Base-by-base conservation (phyloP, 2,329 filamentous ascomycete genomes). In the Rhynchosporium secalis region DNA sequence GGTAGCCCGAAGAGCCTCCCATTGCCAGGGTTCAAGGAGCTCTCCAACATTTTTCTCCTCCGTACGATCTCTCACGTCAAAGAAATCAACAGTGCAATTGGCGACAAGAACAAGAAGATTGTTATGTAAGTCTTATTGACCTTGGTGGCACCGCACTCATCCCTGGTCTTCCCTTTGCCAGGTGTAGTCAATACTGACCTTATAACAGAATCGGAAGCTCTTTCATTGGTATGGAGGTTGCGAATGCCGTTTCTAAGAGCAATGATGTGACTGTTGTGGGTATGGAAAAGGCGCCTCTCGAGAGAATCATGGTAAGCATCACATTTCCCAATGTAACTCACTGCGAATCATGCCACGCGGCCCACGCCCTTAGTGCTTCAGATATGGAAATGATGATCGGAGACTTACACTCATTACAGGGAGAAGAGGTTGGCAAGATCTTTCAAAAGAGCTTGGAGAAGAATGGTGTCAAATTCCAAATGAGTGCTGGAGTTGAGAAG, bases 191-290 rank as follows among this genome's bases (percentile, higher is more conserved):
- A 20, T 29, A 3, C 51, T 54, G 29, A 54, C 28, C 4, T 4
- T 26, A 41, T 6, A 20, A 54, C 51, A 54, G 51, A 13, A 82
- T 99, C 59, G 95, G 95, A 46, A 94, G 90, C 63, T 96, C 92
- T 0, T 99, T 99, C 76, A 99, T 99, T 72, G 95, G 95, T 46
- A 96, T 99, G 90, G 95, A 99, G 76, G 85, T 96, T n/a, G 94
- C 90, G 65, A 95, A 93, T 66, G 88, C 96, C 0, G 87, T 89
- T 0, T 78, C 84, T 49, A 89, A 89, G 70, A 89, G 89, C 71
- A 96, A 99, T 75, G 79, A 87, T 8, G 92, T 99, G 15, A 89
- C 89, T 7, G 86, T 98, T 46, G 81, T 99, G 28, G 95, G 95
- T 43, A 94, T 93, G 89, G 92, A 96, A 73, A 86, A 85, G 63